Evolutionary conservation across 352 stramenopile genomes (phyloP).

Genomic region (Phytophthora idaei): DNA sequence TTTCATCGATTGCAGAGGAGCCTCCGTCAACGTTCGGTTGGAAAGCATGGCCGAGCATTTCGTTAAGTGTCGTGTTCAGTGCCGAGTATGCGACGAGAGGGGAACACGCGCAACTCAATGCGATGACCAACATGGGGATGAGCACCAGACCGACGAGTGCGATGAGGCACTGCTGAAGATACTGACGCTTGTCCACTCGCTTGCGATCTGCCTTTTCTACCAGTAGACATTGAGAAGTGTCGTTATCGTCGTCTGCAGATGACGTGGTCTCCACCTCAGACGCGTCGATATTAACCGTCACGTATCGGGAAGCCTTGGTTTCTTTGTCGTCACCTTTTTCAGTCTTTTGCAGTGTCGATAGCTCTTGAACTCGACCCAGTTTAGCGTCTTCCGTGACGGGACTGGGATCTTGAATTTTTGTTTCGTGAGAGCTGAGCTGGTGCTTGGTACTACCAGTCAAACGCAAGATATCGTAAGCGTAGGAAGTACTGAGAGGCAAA

Average conservation of each 20-base stretch:
- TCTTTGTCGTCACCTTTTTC: not conserved
- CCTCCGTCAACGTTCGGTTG: conserved; percentile 3
- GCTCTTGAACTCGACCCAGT: not conserved
- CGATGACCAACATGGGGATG: conserved; percentile 5
- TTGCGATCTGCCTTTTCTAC: not conserved
- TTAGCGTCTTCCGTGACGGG: not conserved
- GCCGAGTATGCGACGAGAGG: conserved; percentile 33
- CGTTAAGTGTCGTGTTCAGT: conserved; percentile 38
- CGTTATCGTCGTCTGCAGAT: not conserved
- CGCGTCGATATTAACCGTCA: not conserved
- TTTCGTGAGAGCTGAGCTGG: not conserved
- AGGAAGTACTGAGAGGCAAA: not conserved
- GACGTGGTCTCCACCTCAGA: not conserved
- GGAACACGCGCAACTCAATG: conserved; percentile 16
- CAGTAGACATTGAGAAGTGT: not conserved
- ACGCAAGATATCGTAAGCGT: not conserved
- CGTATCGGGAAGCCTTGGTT: not conserved
- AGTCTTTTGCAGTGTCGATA: not conserved
- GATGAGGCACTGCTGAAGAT: not conserved
- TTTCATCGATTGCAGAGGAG: not conserved
- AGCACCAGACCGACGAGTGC: not conserved
- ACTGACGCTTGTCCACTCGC: not conserved
- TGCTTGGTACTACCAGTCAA: not conserved
- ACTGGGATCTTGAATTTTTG: not conserved
- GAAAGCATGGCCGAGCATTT: conserved; percentile 9